These are phyloP conservation scores for Globisporangium ultimum DNA, from an alignment of 352 stramenopile genomes.

Conservation along the genomic window DNA sequence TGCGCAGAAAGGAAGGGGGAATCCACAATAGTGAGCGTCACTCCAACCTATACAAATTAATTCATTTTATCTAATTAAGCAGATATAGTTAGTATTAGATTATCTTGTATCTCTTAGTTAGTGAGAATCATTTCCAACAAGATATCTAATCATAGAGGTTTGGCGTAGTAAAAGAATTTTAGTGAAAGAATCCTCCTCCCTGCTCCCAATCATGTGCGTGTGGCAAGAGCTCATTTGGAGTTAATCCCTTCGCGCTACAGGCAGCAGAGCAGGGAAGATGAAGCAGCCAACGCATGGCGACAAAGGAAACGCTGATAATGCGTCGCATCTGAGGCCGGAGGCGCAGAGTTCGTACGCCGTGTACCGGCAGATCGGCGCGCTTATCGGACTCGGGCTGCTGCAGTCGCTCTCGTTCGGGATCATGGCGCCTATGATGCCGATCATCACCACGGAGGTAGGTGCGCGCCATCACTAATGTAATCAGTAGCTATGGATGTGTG, in stretches of 20 bases:
- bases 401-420: slow-evolving; percentile 59
- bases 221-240: too few species aligned
- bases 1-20: background rate
- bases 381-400: slow-evolving; percentile 46
- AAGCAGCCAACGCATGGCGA: background rate
- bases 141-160: background rate
- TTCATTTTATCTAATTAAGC: background rate
- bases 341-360: slow-evolving; percentile 8
- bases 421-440: slow-evolving; percentile 60
- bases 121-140: background rate
- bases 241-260: background rate
- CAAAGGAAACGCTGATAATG: background rate
- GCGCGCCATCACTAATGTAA: too few species aligned
- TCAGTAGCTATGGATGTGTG: too few species aligned
- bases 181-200: too few species aligned
- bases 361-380: slow-evolving; percentile 30
- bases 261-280: background rate
- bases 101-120: background rate
- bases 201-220: too few species aligned
- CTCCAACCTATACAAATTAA: background rate
- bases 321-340: background rate
- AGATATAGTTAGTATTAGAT: background rate
- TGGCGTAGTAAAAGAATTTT: background rate
- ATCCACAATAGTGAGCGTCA: background rate
- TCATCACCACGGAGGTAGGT: slow-evolving; percentile 63